Evolutionary conservation across 139 green algal genomes (phyloP).

Genomic region (Micractinium conductrix): DNA sequence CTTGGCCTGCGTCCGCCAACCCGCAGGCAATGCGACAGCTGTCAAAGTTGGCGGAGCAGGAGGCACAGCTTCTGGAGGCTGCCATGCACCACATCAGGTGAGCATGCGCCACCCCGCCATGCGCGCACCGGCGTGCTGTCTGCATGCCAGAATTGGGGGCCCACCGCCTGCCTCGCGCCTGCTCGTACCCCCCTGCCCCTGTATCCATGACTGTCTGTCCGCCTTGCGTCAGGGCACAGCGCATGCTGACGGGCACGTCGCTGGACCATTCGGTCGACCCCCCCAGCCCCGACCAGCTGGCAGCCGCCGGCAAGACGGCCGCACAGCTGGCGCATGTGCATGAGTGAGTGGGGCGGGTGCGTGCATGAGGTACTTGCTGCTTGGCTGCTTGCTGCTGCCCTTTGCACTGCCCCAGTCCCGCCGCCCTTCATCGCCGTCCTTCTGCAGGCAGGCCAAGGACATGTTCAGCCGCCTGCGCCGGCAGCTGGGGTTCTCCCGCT

Average conservation of each 20-base stretch:
- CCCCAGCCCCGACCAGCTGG: background rate
- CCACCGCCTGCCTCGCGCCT: too few relatives aligned
- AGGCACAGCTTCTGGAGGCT: background rate
- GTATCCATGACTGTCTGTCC: background rate
- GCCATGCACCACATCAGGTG: background rate
- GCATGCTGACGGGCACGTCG: background rate
- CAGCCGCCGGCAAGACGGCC: background rate
- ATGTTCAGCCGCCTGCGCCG: background rate
- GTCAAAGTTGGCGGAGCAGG: background rate
- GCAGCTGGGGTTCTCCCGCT: background rate
- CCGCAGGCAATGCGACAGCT: slow-evolving; percentile 13
- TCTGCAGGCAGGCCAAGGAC: background rate
- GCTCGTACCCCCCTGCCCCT: too few relatives aligned
- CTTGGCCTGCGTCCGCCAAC: too few relatives aligned
- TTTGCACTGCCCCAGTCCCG: background rate
- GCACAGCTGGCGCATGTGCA: background rate
- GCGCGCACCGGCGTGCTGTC: background rate
- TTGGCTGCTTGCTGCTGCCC: background rate
- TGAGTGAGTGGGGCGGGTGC: background rate
- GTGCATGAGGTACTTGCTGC: background rate
- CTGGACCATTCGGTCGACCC: background rate
- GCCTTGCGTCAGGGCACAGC: background rate
- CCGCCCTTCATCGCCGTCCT: background rate
- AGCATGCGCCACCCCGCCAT: background rate
- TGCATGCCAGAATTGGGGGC: background rate